Evolutionary conservation across 2,329 filamentous ascomycete species (phyloP).

Genomic region (Cadophora malorum): DNA sequence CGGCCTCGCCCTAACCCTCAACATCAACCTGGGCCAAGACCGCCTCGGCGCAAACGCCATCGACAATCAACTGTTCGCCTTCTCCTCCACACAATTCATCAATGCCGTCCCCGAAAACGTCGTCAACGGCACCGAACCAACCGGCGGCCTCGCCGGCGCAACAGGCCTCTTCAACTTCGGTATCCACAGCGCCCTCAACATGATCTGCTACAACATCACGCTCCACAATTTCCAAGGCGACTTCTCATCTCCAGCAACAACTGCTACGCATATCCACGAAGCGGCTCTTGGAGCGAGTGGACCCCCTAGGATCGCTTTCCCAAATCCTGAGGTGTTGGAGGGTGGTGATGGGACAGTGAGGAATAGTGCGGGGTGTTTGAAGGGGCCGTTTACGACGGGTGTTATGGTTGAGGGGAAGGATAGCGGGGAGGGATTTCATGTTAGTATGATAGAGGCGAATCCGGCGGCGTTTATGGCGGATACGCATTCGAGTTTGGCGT

Average conservation of each 20-base stretch:
- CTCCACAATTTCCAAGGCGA: constrained; percentile 23
- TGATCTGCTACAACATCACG: constrained; percentile 27
- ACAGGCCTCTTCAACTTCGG: constrained; percentile 23
- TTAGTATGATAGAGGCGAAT: constrained; percentile 23
- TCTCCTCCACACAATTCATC: constrained; percentile 17
- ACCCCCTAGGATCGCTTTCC: constrained; percentile 24
- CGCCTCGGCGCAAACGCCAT: neutral
- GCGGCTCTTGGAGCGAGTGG: constrained; percentile 18
- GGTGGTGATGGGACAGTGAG: constrained; percentile 14
- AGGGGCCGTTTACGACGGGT: constrained; percentile 23
- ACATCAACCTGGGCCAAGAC: constrained; percentile 15
- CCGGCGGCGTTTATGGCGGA: constrained; percentile 23
- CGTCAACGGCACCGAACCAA: constrained; percentile 16
- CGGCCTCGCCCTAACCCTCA: constrained; percentile 11
- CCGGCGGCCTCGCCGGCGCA: constrained; percentile 19
- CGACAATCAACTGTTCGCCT: constrained; percentile 13
- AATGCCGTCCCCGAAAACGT: constrained; percentile 10
- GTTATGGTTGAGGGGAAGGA: constrained; percentile 21
- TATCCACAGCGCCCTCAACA: constrained; percentile 20
- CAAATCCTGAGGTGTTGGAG: constrained; percentile 14
- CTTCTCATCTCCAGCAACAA: constrained; percentile 21
- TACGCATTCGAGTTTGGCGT: constrained; percentile 21
- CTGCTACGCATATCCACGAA: constrained; percentile 27
- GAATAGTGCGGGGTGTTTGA: constrained; percentile 24
- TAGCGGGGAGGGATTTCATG: constrained; percentile 20